Evolutionary conservation across 768 basidiomycete genomes (phyloP), one percentile per base, ranked within the genome.

Genomic region (Boletus eberwhitei): DNA sequence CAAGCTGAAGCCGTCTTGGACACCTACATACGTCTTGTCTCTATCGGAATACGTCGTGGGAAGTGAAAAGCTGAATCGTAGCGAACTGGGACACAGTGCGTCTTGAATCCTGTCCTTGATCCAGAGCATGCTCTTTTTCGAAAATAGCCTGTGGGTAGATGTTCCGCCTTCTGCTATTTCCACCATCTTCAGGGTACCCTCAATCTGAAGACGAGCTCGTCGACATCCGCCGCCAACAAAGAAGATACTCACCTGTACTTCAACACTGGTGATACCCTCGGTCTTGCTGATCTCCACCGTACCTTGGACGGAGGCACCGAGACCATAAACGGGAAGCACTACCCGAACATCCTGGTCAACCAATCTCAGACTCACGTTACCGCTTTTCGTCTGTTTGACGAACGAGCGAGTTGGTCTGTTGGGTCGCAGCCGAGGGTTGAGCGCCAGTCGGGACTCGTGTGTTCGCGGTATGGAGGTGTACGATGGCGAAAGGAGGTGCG

Each of bases 131-230:
- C 71, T 67, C 9, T 75, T 79, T 55, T 79, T 77, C 41, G 81
- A 69, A 60, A 80, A 84, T 3, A 89, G 60, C 39, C 73, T 79
- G 26, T 74, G 74, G 21, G 76, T 75, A 21, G 78, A 74, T 8
- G 77, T 75, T 13, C 88, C 88, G n/a, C 82, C 83, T 55, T 82
- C 87, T 4, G 80, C 87, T 22, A 87, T 75, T 64, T 88, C 86
- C 54, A 80, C 79, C 42, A 88, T 60, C 48, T 71, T 67, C 45
- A 89, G 71, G 37, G 70, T 75, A 13, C 86, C 87, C 64, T 87
- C 84, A 24, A 87, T 74, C 87, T 88, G 59, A 26, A 21, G 2
- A 36, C 5, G 2, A 14, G 19, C 16, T 48, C 34, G 50, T 58
- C 26, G 55, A 43, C 8, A 29, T 19, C 37, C 8, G 4, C 42